phyloP scores from a whole-genome alignment of 192 early-diverging fungal species.

The Gaertneriomyces semiglobifer region DNA sequence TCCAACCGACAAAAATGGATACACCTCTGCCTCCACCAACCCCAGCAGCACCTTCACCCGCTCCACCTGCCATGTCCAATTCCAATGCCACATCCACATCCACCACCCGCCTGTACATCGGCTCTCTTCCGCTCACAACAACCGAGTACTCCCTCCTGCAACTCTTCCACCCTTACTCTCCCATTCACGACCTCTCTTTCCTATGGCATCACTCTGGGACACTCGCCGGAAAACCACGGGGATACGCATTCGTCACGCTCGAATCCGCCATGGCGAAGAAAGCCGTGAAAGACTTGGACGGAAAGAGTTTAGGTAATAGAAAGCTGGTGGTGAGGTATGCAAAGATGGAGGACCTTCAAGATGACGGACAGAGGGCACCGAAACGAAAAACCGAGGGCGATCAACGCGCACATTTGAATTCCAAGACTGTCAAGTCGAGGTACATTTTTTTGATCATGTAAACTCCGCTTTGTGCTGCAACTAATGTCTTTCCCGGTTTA shows the following conservation, averaged over 20 bases:
- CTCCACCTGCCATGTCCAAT: background rate
- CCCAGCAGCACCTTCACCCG: background rate
- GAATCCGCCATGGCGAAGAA: slow-evolving; percentile 40
- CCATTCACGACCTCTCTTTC: slow-evolving; percentile 62
- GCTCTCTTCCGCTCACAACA: slow-evolving; percentile 61
- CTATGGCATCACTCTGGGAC: slow-evolving; percentile 66
- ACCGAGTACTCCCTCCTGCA: slow-evolving; percentile 68
- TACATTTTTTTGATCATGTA: slow-evolving; percentile 47
- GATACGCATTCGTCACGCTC: slow-evolving; percentile 71
- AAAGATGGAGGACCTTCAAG: background rate
- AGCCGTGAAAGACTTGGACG: slow-evolving; percentile 57
- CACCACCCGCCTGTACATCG: slow-evolving; percentile 57
- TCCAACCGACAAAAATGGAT: too few relatives aligned
- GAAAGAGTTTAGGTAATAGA: slow-evolving; percentile 49
- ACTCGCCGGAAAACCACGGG: slow-evolving; percentile 61
- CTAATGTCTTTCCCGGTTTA: slow-evolving; percentile 1
- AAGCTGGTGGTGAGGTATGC: slow-evolving; percentile 55
- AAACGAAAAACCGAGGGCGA: slow-evolving; percentile 4
- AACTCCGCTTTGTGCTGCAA: slow-evolving; percentile 35
- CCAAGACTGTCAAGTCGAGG: slow-evolving; percentile 35
- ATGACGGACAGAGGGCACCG: background rate
- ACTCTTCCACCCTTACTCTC: slow-evolving; percentile 65
- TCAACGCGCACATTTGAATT: slow-evolving; percentile 35
- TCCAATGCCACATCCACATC: background rate
- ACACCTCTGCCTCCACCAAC: too few relatives aligned